Evolutionary conservation across 768 basidiomycete species (phyloP).

Genomic region (Arthromyces matolae): DNA sequence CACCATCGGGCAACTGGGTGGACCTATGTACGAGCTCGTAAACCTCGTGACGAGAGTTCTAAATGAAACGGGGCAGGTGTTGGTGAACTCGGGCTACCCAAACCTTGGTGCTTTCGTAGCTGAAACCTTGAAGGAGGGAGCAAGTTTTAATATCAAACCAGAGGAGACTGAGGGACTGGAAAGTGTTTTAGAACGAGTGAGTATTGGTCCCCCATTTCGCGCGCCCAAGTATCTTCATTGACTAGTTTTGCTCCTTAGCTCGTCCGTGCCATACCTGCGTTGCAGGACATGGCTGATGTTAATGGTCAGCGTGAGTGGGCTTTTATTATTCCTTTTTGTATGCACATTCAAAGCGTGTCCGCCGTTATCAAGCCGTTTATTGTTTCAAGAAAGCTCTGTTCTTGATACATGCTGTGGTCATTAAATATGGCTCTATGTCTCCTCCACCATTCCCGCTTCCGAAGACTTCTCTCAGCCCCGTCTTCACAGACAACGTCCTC

Average conservation of each 20-base stretch:
- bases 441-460: slow-evolving; percentile 61
- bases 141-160: slow-evolving; percentile 26
- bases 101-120: slow-evolving; percentile 73
- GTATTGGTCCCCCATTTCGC: no score
- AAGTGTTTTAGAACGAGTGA: slow-evolving; percentile 59
- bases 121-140: slow-evolving; percentile 59
- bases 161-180: slow-evolving; percentile 43
- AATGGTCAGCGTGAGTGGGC: slow-evolving; percentile 53
- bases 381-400: slow-evolving; percentile 90
- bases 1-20: slow-evolving; percentile 71
- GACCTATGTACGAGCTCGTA: slow-evolving; percentile 72
- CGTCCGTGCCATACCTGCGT: slow-evolving; percentile 73
- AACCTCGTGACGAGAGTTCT: slow-evolving; percentile 57
- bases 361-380: slow-evolving; percentile 57
- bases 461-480: slow-evolving; percentile 52
- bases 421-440: slow-evolving; percentile 59
- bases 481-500: slow-evolving; percentile 79
- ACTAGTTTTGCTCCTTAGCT: slow-evolving; percentile 44
- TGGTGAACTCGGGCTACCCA: slow-evolving; percentile 57
- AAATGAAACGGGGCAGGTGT: slow-evolving; percentile 68
- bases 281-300: slow-evolving; percentile 72
- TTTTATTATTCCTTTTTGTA: not conserved
- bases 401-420: slow-evolving; percentile 62
- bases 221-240: slow-evolving; percentile 6
- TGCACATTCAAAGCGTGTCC: not conserved